These are phyloP conservation scores for Suhomyces ambrosiae DNA, from an alignment of 1,139 yeast species.

Conservation along the genomic window DNA sequence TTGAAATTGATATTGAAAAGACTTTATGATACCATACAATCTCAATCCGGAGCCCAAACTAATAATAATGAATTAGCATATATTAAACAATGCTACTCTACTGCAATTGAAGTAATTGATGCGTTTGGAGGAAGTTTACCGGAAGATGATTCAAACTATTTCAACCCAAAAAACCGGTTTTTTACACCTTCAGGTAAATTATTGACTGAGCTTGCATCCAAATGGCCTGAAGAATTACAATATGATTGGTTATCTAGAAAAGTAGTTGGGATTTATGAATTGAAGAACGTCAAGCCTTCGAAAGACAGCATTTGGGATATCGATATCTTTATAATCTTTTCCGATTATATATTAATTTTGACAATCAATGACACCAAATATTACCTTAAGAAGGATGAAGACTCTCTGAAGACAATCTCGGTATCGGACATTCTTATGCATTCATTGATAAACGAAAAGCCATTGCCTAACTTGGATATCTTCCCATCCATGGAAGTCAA, in stretches of 20 bases:
- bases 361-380: slow-evolving; percentile 47
- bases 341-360: slow-evolving; percentile 73
- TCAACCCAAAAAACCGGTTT: slow-evolving; percentile 48
- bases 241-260: slow-evolving; percentile 87
- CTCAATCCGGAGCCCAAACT: slow-evolving; percentile 7
- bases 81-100: slow-evolving; percentile 47
- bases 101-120: slow-evolving; percentile 68
- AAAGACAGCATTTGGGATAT: slow-evolving; percentile 31
- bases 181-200: slow-evolving; percentile 92
- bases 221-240: slow-evolving; percentile 87
- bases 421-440: slow-evolving; percentile 86
- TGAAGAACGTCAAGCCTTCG: slow-evolving; percentile 31
- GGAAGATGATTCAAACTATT: slow-evolving; percentile 28
- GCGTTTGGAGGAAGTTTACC: slow-evolving; percentile 63
- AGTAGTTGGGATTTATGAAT: slow-evolving; percentile 79
- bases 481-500: slow-evolving; percentile 71
- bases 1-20: slow-evolving; percentile 68
- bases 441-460: slow-evolving; percentile 82
- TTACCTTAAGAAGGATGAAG: slow-evolving; percentile 26
- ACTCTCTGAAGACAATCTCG: slow-evolving; percentile 55
- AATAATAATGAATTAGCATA: slow-evolving; percentile 17
- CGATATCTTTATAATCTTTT: slow-evolving; percentile 72
- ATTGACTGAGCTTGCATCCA: slow-evolving; percentile 75
- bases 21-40: slow-evolving; percentile 34
- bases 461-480: slow-evolving; percentile 52